A percentile compares a stretch with the other conserved stretches of the same genome.
Evolutionary conservation across 768 basidiomycete species (phyloP).

Genomic region (Podaxis rugospora): DNA sequence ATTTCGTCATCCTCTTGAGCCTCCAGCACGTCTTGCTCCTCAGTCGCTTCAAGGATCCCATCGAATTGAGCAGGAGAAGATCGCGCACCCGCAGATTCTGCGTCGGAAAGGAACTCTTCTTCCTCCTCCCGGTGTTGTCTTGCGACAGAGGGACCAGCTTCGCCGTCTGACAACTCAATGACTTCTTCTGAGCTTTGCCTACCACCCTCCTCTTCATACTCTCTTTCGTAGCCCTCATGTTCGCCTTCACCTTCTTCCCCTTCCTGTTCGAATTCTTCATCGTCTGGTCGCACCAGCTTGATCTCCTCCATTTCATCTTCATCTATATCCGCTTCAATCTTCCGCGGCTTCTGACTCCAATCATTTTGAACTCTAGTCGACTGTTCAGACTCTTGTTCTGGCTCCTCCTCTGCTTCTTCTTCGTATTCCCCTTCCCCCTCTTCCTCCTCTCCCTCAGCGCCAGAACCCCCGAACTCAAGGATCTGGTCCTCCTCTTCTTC

Average conservation of each 20-base stretch:
- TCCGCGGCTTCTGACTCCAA: background rate
- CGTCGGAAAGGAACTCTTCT: constrained; percentile 18
- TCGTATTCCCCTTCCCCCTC: constrained; percentile 19
- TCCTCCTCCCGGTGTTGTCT: constrained; percentile 14
- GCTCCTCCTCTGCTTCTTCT: constrained; percentile 14
- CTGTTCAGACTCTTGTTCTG: constrained; percentile 10
- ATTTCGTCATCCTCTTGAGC: constrained; percentile 19
- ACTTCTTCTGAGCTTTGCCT: constrained; percentile 4
- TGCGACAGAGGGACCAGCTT: background rate
- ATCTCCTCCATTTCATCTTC: constrained; percentile 1
- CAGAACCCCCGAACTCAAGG: constrained; percentile 10
- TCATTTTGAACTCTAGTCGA: constrained; percentile 15
- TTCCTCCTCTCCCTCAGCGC: constrained; percentile 16
- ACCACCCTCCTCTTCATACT: constrained; percentile 17
- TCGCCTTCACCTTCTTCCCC: constrained; percentile 20
- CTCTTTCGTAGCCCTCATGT: constrained; percentile 15
- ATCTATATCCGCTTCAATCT: background rate
- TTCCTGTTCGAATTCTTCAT: constrained; percentile 13
- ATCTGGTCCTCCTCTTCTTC: constrained; percentile 2
- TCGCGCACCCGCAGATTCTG: constrained; percentile 11
- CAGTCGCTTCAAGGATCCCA: constrained; percentile 2
- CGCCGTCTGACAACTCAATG: constrained; percentile 5
- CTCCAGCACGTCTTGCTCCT: background rate
- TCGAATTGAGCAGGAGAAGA: constrained; percentile 13
- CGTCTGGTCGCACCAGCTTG: background rate